Conservation (phyloP, 768 basidiomycete species). For the Lentinula detonsa region DNA sequence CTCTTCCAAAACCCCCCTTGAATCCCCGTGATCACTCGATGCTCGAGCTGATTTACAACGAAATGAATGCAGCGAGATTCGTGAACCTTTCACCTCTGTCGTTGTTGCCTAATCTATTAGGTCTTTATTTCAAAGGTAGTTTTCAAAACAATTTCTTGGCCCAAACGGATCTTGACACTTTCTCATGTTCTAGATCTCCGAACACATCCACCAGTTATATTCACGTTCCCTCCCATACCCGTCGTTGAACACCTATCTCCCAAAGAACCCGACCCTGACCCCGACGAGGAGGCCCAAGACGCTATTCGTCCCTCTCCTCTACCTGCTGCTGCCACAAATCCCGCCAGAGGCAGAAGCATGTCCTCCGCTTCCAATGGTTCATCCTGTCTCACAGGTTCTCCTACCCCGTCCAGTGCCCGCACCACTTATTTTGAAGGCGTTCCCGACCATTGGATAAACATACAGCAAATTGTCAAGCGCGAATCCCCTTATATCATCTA, state of each 20-base stretch:
- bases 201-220: conserved; percentile 56
- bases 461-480: conserved; percentile 28
- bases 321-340: not conserved
- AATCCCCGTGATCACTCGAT: conserved; percentile 67
- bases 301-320: conserved; percentile 23
- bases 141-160: not conserved
- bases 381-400: not conserved
- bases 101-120: conserved; percentile 49
- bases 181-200: conserved; percentile 44
- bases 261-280: conserved; percentile 13
- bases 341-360: not conserved
- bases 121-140: conserved; percentile 58
- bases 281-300: conserved; percentile 24
- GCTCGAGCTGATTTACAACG: conserved; percentile 57
- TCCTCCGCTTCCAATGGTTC: not conserved
- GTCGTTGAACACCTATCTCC: conserved; percentile 11
- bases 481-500: conserved; percentile 40
- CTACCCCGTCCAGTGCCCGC: not conserved
- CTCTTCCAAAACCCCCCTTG: conserved; percentile 30
- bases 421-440: not conserved
- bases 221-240: conserved; percentile 45
- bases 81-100: conserved; percentile 64
- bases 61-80: conserved; percentile 63
- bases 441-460: conserved; percentile 24
- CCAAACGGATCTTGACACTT: not conserved